Percentiles rank a stretch among this genome's conserved stretches.
These are phyloP conservation scores for Epichloe glyceriae DNA, from an alignment of 2,329 filamentous ascomycete genomes.

Conservation along the genomic window DNA sequence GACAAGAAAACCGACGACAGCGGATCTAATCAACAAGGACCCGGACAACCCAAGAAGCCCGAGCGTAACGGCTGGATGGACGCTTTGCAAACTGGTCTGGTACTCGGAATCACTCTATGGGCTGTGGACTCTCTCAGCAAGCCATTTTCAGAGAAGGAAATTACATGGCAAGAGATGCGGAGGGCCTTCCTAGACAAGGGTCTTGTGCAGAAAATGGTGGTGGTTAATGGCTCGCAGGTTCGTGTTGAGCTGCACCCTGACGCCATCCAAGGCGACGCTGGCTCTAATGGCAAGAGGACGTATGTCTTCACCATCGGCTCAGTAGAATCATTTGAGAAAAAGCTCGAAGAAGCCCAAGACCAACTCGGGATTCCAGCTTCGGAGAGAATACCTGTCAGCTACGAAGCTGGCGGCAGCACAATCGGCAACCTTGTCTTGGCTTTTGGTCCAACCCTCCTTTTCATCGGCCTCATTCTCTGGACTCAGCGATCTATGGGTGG, in stretches of 20 bases:
- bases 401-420: conserved; percentile 64
- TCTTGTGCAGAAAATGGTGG: conserved; percentile 81
- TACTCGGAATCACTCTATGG: conserved; percentile 42
- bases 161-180: conserved; percentile 95
- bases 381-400: conserved; percentile 90
- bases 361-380: conserved; percentile 73
- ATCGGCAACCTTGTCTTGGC: conserved; percentile 59
- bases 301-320: conserved; percentile 97
- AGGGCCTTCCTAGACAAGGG: conserved; percentile 93
- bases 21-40: conserved; percentile 14
- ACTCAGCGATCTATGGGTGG: conserved; percentile 62
- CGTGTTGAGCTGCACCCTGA: conserved; percentile 70
- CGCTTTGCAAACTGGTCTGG: conserved; percentile 21
- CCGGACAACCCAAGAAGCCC: conserved; percentile 24
- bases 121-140: conserved; percentile 28
- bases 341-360: conserved; percentile 75
- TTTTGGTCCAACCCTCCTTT: conserved; percentile 76
- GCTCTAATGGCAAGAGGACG: conserved; percentile 16
- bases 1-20: conserved; percentile 10
- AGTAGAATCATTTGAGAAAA: conserved; percentile 80
- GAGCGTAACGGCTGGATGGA: conserved; percentile 23
- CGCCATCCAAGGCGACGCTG: conserved; percentile 36
- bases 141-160: conserved; percentile 48
- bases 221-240: conserved; percentile 60
- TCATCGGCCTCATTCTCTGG: conserved; percentile 74